Evolutionary conservation across 2,329 filamentous ascomycete species (phyloP), one percentile per base, ranked within the genome.

Genomic region (Aspergillus candidus): DNA sequence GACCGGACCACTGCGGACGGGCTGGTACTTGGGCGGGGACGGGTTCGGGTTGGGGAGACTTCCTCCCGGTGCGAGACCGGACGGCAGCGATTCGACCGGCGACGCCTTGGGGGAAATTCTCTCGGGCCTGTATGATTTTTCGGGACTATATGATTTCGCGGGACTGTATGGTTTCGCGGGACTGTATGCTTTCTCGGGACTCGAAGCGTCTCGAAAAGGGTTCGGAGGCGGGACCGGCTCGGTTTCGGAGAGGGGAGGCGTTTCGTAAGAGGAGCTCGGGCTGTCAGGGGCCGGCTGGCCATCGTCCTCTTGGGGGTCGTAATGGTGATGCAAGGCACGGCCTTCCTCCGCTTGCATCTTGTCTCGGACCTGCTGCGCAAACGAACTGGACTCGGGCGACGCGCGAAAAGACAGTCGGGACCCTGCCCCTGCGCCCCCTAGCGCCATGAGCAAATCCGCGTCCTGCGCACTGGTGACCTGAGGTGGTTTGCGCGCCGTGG

Each of bases 281-380:
- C 53, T 59, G 11, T 54, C 50, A 10, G 60, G 57, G 7, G 47
- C 37, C 17, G 18, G 52, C 43, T 13, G 52, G 22, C 35, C 29
- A 32, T 41, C 33, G 32, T 36, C 37, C 15, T 50, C 49, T 27
- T 49, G 38, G n/a, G 54, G 58, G 32, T 67, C 62, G 38, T 58
- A 55, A 32, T 63, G 69, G 38, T 72, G 64, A 38, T 77, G 73
- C 41, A 78, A 58, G 8, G 72, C 73, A 43, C 62, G 63, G 5
- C 71, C 75, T 60, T 78, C 75, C 46, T 78, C 75, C 7, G 67
- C 66, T 44, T 73, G 65, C 75, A 78, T 77, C 53, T 67, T 71
- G 22, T 72, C 72, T 43, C 72, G 74, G 7, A 75, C 57, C 6
- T 64, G 62, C 41, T 70, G 66, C 2, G 73, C 69, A 47, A 74